Conservation (phyloP, 495 filamentous ascomycete genomes). For the Hyaloscypha bicolor region DNA sequence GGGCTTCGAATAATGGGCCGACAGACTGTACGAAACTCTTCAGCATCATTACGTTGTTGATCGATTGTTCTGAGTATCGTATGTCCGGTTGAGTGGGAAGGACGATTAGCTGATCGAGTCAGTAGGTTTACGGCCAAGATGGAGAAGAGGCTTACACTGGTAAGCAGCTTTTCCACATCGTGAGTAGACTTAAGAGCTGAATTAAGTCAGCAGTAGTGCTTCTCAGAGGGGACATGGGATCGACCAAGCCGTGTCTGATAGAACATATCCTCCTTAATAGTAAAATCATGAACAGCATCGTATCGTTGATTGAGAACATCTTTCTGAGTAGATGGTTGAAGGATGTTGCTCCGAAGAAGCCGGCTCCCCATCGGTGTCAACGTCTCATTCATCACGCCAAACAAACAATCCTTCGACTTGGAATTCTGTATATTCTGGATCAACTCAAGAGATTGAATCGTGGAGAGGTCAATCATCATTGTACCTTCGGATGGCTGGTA, state of each 20-base stretch:
- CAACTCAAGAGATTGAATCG: constrained; percentile 82
- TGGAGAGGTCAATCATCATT: constrained; percentile 92
- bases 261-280: constrained; percentile 86
- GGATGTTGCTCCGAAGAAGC: constrained; percentile 75
- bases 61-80: constrained; percentile 71
- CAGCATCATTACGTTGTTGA: constrained; percentile 86
- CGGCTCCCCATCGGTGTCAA: constrained; percentile 86
- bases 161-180: constrained; percentile 70
- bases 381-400: constrained; percentile 82
- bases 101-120: constrained; percentile 39
- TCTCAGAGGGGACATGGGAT: constrained; percentile 7
- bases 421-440: constrained; percentile 81
- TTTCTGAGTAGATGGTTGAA: constrained; percentile 84
- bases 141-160: constrained; percentile 46
- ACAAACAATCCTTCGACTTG: constrained; percentile 77
- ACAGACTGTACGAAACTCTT: constrained; percentile 77
- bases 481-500: constrained; percentile 89
- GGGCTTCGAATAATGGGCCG: constrained; percentile 64
- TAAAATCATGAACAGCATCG: constrained; percentile 84
- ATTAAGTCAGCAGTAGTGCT: constrained; percentile 16
- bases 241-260: constrained; percentile 67
- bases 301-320: constrained; percentile 64
- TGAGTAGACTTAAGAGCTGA: constrained; percentile 71
- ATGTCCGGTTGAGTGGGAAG: constrained; percentile 67
- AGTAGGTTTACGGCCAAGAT: constrained; percentile 21